Conservation (phyloP, 129 eudicot genomes). For the Scalesia atractyloides region DNA sequence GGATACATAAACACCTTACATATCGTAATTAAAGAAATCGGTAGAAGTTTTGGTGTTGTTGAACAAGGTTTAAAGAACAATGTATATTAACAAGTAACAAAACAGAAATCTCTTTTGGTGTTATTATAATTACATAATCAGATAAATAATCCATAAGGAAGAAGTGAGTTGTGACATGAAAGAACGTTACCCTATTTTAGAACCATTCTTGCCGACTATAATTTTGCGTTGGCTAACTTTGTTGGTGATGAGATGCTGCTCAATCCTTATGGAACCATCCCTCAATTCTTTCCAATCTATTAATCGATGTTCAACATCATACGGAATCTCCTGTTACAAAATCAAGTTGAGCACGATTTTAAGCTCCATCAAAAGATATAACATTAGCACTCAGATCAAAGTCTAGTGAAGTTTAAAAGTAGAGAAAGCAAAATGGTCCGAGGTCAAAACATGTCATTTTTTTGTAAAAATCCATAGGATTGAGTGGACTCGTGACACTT, state of each 20-base stretch:
- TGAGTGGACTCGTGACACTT: not conserved
- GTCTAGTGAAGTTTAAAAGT: not conserved
- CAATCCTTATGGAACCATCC: constrained; percentile 90
- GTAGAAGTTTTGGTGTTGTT: too few relatives aligned
- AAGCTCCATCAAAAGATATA: constrained; percentile 1
- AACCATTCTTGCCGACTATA: constrained; percentile 87
- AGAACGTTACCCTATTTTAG: constrained; percentile 72
- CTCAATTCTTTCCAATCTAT: constrained; percentile 80
- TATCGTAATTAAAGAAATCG: too few relatives aligned
- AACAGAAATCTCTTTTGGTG: not conserved
- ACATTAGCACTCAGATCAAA: not conserved
- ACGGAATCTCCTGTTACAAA: constrained; percentile 76
- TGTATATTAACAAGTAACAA: too few relatives aligned
- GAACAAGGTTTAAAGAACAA: too few relatives aligned
- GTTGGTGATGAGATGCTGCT: constrained; percentile 86
- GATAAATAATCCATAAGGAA: constrained; percentile 6
- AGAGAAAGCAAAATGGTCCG: not conserved
- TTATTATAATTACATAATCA: not conserved
- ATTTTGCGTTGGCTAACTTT: constrained; percentile 80
- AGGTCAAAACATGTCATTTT: not conserved
- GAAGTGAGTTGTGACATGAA: constrained; percentile 2
- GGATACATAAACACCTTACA: too few relatives aligned
- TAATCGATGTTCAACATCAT: constrained; percentile 83
- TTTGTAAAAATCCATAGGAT: not conserved
- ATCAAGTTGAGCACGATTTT: not conserved